Conservation (phyloP, 2,329 filamentous ascomycete species). For the Rutstroemia sp. region DNA sequence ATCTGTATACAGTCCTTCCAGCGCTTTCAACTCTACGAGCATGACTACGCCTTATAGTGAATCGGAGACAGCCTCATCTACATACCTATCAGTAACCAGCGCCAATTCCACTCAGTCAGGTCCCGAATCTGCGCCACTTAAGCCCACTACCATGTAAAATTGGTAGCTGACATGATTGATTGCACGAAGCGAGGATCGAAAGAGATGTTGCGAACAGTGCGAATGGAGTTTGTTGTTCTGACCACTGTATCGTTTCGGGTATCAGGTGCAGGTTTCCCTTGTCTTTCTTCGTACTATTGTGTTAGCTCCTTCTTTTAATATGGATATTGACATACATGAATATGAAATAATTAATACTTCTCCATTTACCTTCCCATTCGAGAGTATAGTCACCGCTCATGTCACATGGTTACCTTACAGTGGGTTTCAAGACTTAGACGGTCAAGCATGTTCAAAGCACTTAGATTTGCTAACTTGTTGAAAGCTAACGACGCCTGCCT, state of each 20-base stretch:
- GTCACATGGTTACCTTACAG: too few relatives aligned
- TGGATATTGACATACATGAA: not conserved
- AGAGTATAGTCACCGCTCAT: too few relatives aligned
- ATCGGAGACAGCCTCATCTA: not conserved
- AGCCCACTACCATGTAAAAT: too few relatives aligned
- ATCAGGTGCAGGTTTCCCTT: not conserved
- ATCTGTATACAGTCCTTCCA: not conserved
- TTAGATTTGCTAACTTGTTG: not conserved
- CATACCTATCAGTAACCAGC: not conserved
- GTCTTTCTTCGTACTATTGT: not conserved
- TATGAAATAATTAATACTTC: not conserved
- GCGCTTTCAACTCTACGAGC: not conserved
- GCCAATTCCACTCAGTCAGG: too few relatives aligned
- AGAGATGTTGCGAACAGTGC: too few relatives aligned
- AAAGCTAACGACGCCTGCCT: not conserved
- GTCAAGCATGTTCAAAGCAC: too few relatives aligned
- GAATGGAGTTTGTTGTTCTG: too few relatives aligned
- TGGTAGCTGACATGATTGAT: too few relatives aligned
- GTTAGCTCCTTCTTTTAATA: not conserved
- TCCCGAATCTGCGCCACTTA: too few relatives aligned
- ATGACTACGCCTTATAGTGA: not conserved
- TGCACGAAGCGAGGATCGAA: too few relatives aligned
- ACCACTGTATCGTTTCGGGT: too few relatives aligned
- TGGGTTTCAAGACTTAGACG: too few relatives aligned
- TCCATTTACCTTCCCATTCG: not conserved